These are phyloP conservation scores for Sphaceloma murrayae DNA, from an alignment of 2,329 filamentous ascomycete genomes.

Conservation along the genomic window DNA sequence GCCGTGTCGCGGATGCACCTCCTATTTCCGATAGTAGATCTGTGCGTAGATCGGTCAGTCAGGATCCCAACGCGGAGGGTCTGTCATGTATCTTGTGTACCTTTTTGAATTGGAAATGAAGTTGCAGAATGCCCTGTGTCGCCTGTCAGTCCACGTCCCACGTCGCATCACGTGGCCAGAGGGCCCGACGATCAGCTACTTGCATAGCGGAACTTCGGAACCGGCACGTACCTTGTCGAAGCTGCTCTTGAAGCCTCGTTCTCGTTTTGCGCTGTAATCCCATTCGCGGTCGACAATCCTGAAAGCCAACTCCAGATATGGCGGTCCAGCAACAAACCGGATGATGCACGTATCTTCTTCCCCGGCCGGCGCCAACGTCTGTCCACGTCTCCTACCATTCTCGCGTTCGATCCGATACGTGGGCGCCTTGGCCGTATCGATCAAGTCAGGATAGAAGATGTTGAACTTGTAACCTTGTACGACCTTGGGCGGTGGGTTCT, in stretches of 20 bases:
- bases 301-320: conserved; percentile 95
- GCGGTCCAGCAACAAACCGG: conserved; percentile 86
- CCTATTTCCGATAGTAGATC: conserved; percentile 41
- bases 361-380: conserved; percentile 86
- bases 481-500: conserved; percentile 94
- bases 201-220: conserved; percentile 18
- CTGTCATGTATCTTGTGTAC: conserved; percentile 38
- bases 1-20: conserved; percentile 14
- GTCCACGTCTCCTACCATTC: conserved; percentile 75
- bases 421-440: conserved; percentile 88
- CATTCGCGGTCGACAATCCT: conserved; percentile 97
- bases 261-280: conserved; percentile 94
- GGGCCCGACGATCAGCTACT: conserved; percentile 29
- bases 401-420: conserved; percentile 95
- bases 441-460: conserved; percentile 95
- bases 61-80: conserved; percentile 14
- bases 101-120: conserved; percentile 99
- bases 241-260: conserved; percentile 88
- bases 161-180: conserved; percentile 15
- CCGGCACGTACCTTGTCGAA: conserved; percentile 75
- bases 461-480: conserved; percentile 99
- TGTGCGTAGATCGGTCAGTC: conserved; percentile 22
- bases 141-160: conserved; percentile 1
- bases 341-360: conserved; percentile 97
- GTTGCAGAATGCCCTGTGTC: conserved; percentile 74